Evolutionary conservation across 345 rosid genomes (phyloP).

Genomic region (Citrus sinensis): DNA sequence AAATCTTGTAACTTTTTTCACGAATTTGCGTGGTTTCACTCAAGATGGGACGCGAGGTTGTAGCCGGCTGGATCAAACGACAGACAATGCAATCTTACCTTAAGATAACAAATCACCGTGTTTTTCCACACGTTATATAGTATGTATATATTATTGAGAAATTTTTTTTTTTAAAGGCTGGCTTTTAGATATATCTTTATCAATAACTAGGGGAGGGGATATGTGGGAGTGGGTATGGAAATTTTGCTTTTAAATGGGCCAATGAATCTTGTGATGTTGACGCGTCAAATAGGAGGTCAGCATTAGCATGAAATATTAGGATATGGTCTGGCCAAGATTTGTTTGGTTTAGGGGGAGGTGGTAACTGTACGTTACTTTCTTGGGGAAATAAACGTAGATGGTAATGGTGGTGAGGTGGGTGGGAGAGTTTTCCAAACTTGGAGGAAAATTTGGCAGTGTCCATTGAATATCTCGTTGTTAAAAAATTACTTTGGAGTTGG

Average conservation of each 20-base stretch:
- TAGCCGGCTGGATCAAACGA: background rate
- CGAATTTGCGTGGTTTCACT: background rate
- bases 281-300: background rate
- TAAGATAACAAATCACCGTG: too few species aligned
- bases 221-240: conserved; percentile 12
- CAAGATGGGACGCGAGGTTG: background rate
- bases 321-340: background rate
- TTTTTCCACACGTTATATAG: too few species aligned
- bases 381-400: background rate
- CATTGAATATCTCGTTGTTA: background rate
- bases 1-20: background rate
- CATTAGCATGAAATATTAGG: background rate
- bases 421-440: conserved; percentile 1
- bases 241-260: background rate
- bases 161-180: too few species aligned
- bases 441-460: background rate
- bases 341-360: conserved; percentile 2
- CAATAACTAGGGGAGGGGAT: conserved; percentile 2
- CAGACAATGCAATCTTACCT: background rate
- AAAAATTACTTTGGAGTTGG: background rate
- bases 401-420: background rate
- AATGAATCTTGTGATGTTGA: background rate
- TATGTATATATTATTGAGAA: too few species aligned
- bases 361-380: background rate
- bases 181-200: background rate